These are phyloP conservation scores for Fraxinus angustifolia DNA, from an alignment of 305 asterid species.

Conservation along the genomic window DNA sequence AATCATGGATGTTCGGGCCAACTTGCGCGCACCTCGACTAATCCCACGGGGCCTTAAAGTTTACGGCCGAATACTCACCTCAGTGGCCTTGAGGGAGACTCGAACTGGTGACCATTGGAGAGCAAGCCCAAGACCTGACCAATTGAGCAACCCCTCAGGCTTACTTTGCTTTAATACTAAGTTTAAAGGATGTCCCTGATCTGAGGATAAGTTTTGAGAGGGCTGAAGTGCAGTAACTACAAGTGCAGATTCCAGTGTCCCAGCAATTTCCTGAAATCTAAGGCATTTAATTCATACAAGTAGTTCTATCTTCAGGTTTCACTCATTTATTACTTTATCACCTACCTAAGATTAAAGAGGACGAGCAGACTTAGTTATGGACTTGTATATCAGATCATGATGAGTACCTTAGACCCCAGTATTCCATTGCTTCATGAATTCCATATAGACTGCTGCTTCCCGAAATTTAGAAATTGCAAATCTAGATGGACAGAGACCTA, in stretches of 20 bases:
- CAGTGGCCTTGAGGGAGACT: too few relatives aligned
- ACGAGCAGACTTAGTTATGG: not conserved
- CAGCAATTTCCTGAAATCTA: slow-evolving; percentile 98
- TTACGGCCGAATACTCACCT: too few relatives aligned
- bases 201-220: slow-evolving; percentile 39
- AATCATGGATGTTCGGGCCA: too few relatives aligned
- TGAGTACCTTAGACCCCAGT: slow-evolving; percentile 78
- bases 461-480: slow-evolving; percentile 68
- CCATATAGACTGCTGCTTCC: slow-evolving; percentile 66
- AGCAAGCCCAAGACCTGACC: too few relatives aligned
- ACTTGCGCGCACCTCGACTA: too few relatives aligned
- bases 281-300: slow-evolving; percentile 31
- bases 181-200: slow-evolving; percentile 38
- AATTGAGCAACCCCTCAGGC: too few relatives aligned
- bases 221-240: slow-evolving; percentile 49
- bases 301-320: slow-evolving; percentile 16
- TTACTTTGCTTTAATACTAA: slow-evolving; percentile 67
- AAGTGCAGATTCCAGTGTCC: slow-evolving; percentile 89
- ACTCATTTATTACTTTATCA: slow-evolving; percentile 9
- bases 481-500: slow-evolving; percentile 72
- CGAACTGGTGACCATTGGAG: too few relatives aligned
- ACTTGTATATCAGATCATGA: not conserved
- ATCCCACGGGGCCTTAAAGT: too few relatives aligned
- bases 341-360: slow-evolving; percentile 21
- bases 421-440: slow-evolving; percentile 93